These are phyloP conservation scores for Scalesia atractyloides DNA, from an alignment of 129 eudicot genomes.

Conservation along the genomic window DNA sequence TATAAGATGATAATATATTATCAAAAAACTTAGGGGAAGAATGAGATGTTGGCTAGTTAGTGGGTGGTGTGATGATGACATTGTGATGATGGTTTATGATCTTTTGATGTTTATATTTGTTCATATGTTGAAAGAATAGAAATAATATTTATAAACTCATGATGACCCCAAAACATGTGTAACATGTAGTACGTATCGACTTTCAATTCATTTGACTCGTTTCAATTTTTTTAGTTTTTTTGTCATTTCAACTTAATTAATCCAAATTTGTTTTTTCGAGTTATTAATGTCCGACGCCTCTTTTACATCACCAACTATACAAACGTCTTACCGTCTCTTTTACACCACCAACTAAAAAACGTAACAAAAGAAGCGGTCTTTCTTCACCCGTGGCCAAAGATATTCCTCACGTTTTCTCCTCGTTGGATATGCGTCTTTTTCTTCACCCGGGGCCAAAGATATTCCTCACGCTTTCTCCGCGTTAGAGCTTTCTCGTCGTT, in stretches of 20 bases:
- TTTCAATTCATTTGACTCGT: not conserved
- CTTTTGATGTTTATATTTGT: conserved; percentile 38
- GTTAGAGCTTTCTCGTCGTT: too few relatives aligned
- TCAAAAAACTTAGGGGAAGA: conserved; percentile 38
- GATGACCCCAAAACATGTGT: conserved; percentile 6
- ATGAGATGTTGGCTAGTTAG: conserved; percentile 33
- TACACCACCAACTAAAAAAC: too few relatives aligned
- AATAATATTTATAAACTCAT: conserved; percentile 25
- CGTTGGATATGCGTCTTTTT: too few relatives aligned
- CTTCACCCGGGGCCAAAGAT: too few relatives aligned
- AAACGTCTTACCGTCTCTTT: not conserved
- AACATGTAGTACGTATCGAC: not conserved
- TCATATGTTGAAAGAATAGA: conserved; percentile 39
- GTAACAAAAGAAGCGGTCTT: too few relatives aligned
- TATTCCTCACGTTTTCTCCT: too few relatives aligned
- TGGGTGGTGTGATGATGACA: conserved; percentile 16
- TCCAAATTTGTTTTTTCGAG: too few relatives aligned
- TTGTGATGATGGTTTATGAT: conserved; percentile 28
- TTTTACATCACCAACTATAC: too few relatives aligned
- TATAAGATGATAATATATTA: conserved; percentile 37
- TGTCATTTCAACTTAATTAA: too few relatives aligned
- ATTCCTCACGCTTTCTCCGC: too few relatives aligned
- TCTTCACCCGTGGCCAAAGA: too few relatives aligned
- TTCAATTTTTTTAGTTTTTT: not conserved
- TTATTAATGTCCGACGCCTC: too few relatives aligned